phyloP scores from a whole-genome alignment of 441 rosid genomes.

The Croton setiger region DNA sequence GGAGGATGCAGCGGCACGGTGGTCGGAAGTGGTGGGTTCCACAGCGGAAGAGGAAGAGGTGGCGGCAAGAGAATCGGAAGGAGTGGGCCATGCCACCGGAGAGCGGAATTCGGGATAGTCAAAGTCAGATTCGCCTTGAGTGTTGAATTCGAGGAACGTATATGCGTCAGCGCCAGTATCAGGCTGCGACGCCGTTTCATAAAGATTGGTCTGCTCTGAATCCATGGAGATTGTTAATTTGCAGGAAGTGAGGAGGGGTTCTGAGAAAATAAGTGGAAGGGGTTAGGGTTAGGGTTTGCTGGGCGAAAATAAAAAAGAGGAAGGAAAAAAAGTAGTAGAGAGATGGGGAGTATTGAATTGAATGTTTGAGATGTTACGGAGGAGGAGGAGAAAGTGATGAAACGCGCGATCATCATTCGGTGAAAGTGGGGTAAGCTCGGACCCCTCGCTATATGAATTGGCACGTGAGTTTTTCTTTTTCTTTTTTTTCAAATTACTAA shows the following conservation, averaged over 20 bases:
- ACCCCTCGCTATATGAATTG: neutral
- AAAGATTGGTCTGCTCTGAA: slow-evolving; percentile 63
- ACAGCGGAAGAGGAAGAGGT: slow-evolving; percentile 33
- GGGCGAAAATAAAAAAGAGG: slow-evolving; percentile 10
- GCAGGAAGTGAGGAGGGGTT: neutral
- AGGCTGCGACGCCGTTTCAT: slow-evolving; percentile 95
- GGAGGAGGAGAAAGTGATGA: neutral
- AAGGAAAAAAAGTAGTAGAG: slow-evolving; percentile 4
- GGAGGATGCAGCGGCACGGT: slow-evolving; percentile 37
- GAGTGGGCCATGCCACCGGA: slow-evolving; percentile 80
- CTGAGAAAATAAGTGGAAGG: neutral
- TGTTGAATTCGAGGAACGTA: slow-evolving; percentile 91
- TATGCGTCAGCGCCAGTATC: slow-evolving; percentile 84
- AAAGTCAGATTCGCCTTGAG: slow-evolving; percentile 95
- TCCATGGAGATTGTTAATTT: slow-evolving; percentile 44
- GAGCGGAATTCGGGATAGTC: slow-evolving; percentile 92
- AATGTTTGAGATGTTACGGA: neutral
- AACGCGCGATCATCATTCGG: slow-evolving; percentile 8
- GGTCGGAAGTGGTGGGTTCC: slow-evolving; percentile 65
- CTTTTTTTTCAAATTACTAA: too few species aligned
- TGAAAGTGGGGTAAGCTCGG: neutral
- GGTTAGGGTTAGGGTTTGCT: slow-evolving; percentile 46
- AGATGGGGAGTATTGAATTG: neutral
- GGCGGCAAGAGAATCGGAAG: slow-evolving; percentile 69
- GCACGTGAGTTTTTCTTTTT: neutral